phyloP scores from a whole-genome alignment of 1,139 yeast species.

The Scheffersomyces titani region DNA sequence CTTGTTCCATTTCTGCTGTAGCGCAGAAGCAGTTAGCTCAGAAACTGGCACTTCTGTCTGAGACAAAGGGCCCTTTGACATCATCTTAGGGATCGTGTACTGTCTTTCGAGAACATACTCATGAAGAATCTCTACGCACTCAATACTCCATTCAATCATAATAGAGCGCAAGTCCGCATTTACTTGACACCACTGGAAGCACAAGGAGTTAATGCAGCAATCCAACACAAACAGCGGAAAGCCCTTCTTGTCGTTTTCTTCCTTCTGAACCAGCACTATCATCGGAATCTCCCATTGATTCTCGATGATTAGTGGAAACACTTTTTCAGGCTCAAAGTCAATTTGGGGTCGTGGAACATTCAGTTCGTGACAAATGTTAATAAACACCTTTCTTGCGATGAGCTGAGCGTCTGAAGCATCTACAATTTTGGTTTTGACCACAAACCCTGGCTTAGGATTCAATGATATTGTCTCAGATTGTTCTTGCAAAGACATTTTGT shows the following conservation, averaged over 20 bases:
- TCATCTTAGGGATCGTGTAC: slow-evolving; percentile 60
- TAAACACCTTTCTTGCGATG: slow-evolving; percentile 65
- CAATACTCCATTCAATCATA: slow-evolving; percentile 64
- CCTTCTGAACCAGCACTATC: slow-evolving; percentile 56
- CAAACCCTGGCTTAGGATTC: slow-evolving; percentile 62
- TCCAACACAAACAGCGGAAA: slow-evolving; percentile 65
- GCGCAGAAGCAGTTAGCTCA: slow-evolving; percentile 34
- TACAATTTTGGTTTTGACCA: slow-evolving; percentile 58
- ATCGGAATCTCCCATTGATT: slow-evolving; percentile 87
- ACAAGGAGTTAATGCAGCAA: slow-evolving; percentile 65
- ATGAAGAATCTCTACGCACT: slow-evolving; percentile 59
- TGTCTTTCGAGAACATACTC: slow-evolving; percentile 42
- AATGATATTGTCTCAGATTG: slow-evolving; percentile 10
- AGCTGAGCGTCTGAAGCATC: slow-evolving; percentile 23
- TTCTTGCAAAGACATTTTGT: slow-evolving; percentile 8
- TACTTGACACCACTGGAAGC: slow-evolving; percentile 63
- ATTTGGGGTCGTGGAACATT: slow-evolving; percentile 56
- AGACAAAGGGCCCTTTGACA: slow-evolving; percentile 55
- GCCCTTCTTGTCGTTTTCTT: slow-evolving; percentile 72
- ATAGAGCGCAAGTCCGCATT: slow-evolving; percentile 52
- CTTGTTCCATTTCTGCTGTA: slow-evolving; percentile 33
- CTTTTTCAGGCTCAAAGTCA: slow-evolving; percentile 55
- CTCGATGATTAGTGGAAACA: slow-evolving; percentile 66
- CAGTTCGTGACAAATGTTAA: slow-evolving; percentile 69
- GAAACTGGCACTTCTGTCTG: slow-evolving; percentile 33